phyloP scores from a whole-genome alignment of 768 basidiomycete genomes.

The Antrodiella citrinella region DNA sequence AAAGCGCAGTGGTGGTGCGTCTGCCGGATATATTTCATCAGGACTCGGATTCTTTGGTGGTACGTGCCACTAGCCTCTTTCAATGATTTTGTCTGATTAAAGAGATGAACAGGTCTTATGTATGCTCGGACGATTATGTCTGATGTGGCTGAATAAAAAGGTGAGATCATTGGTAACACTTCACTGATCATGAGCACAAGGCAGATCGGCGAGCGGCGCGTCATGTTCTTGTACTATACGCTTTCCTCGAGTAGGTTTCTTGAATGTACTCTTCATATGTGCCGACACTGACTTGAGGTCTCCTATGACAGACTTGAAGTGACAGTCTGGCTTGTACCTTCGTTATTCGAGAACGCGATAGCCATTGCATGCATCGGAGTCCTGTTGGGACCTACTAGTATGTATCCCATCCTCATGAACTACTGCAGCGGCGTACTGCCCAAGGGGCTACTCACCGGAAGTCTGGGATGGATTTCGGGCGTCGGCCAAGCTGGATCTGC shows the following conservation, averaged over 20 bases:
- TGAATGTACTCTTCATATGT: not conserved
- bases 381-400: conserved; percentile 39
- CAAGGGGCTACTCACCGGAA: conserved; percentile 30
- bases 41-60: conserved; percentile 45
- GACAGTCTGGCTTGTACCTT: conserved; percentile 49
- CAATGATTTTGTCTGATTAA: not conserved
- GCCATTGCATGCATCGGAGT: conserved; percentile 47
- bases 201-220: conserved; percentile 30
- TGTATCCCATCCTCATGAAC: conserved; percentile 37
- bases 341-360: conserved; percentile 44
- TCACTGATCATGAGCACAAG: not conserved
- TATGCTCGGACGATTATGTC: conserved; percentile 43
- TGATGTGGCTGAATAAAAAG: conserved; percentile 42
- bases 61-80: conserved; percentile 5
- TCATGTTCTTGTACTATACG: conserved; percentile 27
- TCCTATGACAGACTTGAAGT: conserved; percentile 36
- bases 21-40: conserved; percentile 41
- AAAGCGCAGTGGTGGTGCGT: conserved; percentile 37
- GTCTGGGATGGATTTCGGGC: conserved; percentile 45
- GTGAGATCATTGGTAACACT: conserved; percentile 14
- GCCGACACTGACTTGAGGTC: not conserved
- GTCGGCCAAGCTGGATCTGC: conserved; percentile 45
- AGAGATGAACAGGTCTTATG: conserved; percentile 21
- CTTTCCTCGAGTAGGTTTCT: conserved; percentile 22
- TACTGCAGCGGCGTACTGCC: conserved; percentile 35